Evolutionary conservation across 495 filamentous ascomycete genomes (phyloP).

Genomic region (Xylaria acuta): DNA sequence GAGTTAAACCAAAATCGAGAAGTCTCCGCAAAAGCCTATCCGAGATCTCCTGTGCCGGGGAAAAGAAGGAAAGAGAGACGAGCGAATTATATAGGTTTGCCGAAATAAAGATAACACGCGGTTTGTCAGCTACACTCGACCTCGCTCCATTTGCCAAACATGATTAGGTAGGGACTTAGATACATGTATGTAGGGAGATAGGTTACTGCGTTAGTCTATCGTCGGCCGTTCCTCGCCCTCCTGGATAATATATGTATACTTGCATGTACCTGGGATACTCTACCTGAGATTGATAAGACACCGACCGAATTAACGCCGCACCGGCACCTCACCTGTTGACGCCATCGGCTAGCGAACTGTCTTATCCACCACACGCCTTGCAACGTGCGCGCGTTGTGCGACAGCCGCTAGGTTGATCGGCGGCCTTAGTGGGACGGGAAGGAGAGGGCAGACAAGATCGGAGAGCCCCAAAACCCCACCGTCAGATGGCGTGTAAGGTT

Average conservation of each 20-base stretch:
- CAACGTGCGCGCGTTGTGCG: conserved; percentile 11
- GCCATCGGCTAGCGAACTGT: conserved; percentile 18
- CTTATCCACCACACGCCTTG: conserved; percentile 18
- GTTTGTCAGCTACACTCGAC: neutral
- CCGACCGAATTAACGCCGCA: neutral
- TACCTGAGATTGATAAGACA: neutral
- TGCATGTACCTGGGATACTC: neutral
- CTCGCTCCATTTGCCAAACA: conserved; percentile 2
- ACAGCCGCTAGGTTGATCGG: neutral
- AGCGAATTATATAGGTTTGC: neutral
- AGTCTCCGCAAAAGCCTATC: neutral
- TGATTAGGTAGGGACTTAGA: neutral
- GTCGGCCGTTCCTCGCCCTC: neutral
- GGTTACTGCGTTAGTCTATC: neutral
- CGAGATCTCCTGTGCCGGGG: neutral
- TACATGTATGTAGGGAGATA: no score
- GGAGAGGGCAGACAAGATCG: conserved; percentile 1
- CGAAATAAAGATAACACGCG: neutral
- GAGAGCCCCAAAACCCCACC: conserved; percentile 5
- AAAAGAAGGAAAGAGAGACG: neutral
- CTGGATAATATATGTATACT: neutral
- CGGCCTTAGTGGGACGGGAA: conserved; percentile 2
- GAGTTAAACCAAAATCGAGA: neutral
- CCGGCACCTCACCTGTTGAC: conserved; percentile 18
- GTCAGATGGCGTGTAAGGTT: neutral